Conservation (phyloP, 495 filamentous ascomycete species). For the Tuber aestivum region DNA sequence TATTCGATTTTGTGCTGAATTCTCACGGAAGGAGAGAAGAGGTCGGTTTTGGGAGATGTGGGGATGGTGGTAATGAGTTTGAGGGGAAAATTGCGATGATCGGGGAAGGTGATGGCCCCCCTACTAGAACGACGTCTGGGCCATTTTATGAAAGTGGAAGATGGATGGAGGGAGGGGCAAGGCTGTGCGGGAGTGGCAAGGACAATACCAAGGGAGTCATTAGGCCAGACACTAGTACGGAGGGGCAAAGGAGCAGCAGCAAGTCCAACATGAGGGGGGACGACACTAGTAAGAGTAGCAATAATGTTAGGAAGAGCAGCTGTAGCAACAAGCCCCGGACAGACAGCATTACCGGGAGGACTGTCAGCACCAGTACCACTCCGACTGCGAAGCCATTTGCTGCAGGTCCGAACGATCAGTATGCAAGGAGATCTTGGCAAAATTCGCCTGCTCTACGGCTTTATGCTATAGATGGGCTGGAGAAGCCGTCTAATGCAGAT, state of each 20-base stretch:
- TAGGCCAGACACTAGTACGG: neutral
- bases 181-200: conserved; percentile 1
- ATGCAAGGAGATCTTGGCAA: conserved; percentile 40
- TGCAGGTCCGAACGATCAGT: conserved; percentile 40
- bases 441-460: conserved; percentile 6
- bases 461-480: conserved; percentile 6
- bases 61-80: neutral
- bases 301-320: neutral
- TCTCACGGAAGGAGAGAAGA: conserved; percentile 30
- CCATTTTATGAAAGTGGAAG: neutral
- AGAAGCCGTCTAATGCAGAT: neutral
- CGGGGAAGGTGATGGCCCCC: neutral
- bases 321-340: neutral
- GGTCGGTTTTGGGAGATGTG: conserved; percentile 24
- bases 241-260: neutral
- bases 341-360: neutral
- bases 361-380: neutral
- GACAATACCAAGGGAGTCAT: neutral
- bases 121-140: neutral
- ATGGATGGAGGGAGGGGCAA: neutral
- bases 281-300: neutral
- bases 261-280: neutral
- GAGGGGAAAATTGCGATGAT: neutral
- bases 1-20: conserved; percentile 33
- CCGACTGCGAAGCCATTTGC: conserved; percentile 5